phyloP scores from a whole-genome alignment of 306 rosid genomes.

The Trifolium fragiferum region DNA sequence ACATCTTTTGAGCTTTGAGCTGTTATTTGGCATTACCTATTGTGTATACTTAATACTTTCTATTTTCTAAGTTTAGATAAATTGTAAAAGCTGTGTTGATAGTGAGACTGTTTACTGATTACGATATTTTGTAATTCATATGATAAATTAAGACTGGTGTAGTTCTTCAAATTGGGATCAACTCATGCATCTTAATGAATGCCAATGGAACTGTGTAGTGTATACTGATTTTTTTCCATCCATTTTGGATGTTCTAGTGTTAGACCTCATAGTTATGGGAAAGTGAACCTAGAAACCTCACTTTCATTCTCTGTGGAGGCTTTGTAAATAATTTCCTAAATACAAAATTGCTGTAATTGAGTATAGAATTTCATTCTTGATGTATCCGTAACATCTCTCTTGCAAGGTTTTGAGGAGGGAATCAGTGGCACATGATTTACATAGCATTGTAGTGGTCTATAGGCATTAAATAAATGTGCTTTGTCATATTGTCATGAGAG shows the following conservation, averaged over 20 bases:
- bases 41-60: background rate
- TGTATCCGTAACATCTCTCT: background rate
- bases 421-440: background rate
- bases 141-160: background rate
- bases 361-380: background rate
- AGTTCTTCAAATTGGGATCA: slow-evolving; percentile 15
- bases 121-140: background rate
- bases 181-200: background rate
- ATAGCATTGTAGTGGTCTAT: background rate
- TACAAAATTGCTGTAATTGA: background rate
- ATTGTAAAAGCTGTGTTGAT: background rate
- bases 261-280: slow-evolving; percentile 2
- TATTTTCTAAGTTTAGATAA: background rate
- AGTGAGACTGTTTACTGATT: background rate
- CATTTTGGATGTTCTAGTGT: background rate
- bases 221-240: background rate
- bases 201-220: background rate
- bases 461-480: slow-evolving; percentile 7
- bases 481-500: background rate
- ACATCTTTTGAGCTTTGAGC: no score
- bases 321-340: background rate
- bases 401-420: slow-evolving; percentile 27
- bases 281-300: background rate
- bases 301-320: background rate
- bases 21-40: slow-evolving; percentile 2